These are phyloP conservation scores for Rosa hybrid DNA, from an alignment of 331 rosid genomes.

Conservation along the genomic window DNA sequence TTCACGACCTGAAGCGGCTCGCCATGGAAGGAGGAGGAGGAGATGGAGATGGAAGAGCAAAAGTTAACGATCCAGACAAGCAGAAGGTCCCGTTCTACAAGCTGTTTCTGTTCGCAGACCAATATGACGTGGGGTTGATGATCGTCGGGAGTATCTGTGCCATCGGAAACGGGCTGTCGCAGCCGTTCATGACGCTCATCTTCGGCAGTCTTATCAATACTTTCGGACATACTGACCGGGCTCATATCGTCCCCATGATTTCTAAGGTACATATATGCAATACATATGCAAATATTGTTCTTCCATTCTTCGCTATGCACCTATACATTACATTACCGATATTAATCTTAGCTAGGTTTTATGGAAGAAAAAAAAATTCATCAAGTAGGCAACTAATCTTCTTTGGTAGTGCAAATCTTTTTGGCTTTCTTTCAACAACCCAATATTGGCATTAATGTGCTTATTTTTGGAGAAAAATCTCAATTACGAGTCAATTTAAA, in stretches of 20 bases:
- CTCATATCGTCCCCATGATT: constrained; percentile 34
- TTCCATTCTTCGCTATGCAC: background rate
- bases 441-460: background rate
- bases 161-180: constrained; percentile 51
- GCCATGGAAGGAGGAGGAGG: background rate
- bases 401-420: no score
- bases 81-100: constrained; percentile 57
- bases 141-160: constrained; percentile 53
- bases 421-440: background rate
- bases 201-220: constrained; percentile 60
- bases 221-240: constrained; percentile 45
- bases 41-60: background rate
- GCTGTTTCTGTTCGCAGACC: constrained; percentile 72
- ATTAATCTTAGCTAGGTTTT: background rate
- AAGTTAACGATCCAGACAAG: background rate
- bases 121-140: constrained; percentile 51
- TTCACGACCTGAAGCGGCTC: background rate
- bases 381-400: background rate
- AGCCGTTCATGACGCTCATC: constrained; percentile 71
- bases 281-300: background rate
- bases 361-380: background rate
- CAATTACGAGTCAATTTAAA: no score
- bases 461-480: background rate
- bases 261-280: constrained; percentile 45
- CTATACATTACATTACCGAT: no score